Evolutionary conservation across 495 filamentous ascomycete species (phyloP), one percentile per base, ranked within the genome.

Genomic region (Tetracladium marchalianum): DNA sequence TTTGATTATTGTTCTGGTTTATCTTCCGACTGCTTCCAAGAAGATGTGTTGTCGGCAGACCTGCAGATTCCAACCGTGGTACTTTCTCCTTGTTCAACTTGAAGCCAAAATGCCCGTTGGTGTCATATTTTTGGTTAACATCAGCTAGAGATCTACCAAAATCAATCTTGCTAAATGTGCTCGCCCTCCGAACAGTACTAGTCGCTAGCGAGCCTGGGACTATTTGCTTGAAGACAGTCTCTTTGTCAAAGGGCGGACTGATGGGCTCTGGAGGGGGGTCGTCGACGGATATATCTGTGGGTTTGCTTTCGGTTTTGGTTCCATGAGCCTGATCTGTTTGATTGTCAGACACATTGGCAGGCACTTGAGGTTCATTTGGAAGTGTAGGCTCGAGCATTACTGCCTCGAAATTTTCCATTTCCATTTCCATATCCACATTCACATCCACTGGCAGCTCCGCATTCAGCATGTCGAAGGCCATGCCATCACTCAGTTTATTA

Each of bases 171-270:
- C 69, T 64, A 45, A 75, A 78, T 11, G 68, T 51, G 45, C 71
- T 75, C 4, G 43, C 18, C 5, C 48, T 19, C 22, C 51, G 43
- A 24, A 9, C 15, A n/a, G 8, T n/a, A 11, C n/a, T 31, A 40
- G 0, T 19, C 16, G 16, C 24, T 5, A 33, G n/a, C 12, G 34
- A 15, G 10, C 46, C 43, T 37, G 39, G 33, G 10, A 45, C 15
- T n/a, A 77, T 65, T 11, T 65, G 66, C 43, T 73, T 70, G 52
- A 66, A 75, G 5, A 77, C 71, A 1, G 70, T 70, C 39, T 73
- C 68, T 35, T 67, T 63, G 38, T 70, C 69, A 46, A 76, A 75
- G 13, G 71, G 71, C 43, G 43, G 37, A 15, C 15, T 40, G 5
- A 35, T 13, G 7, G 41, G 1, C 4, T 39, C n/a, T 27, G 0